Conservation (phyloP, 106 monocot genomes). For the Dioscorea alata region DNA sequence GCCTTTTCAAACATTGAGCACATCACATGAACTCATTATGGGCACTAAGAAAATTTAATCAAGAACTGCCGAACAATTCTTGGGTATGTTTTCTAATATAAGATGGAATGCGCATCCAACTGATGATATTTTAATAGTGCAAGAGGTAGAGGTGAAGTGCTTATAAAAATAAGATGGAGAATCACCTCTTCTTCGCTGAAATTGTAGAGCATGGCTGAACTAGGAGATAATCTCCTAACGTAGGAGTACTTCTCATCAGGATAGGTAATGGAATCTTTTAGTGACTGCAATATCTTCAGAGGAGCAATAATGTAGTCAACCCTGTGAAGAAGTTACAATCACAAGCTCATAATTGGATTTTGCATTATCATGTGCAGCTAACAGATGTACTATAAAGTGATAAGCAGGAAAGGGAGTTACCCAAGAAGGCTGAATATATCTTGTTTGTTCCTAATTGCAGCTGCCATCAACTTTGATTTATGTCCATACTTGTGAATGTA, state of each 20-base stretch:
- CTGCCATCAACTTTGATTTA: slow-evolving; percentile 95
- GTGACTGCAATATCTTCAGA: slow-evolving; percentile 84
- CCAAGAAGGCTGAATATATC: slow-evolving; percentile 89
- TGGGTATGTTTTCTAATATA: too few species aligned
- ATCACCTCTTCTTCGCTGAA: slow-evolving; percentile 78
- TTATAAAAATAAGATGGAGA: too few species aligned
- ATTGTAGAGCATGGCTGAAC: slow-evolving; percentile 42
- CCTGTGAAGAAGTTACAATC: slow-evolving; percentile 17
- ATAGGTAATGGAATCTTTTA: slow-evolving; percentile 65
- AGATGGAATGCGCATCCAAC: too few species aligned
- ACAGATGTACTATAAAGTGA: neutral
- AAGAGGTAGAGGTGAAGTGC: too few species aligned
- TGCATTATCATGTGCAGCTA: neutral
- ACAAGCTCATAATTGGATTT: neutral
- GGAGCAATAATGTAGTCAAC: slow-evolving; percentile 94
- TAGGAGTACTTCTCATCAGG: slow-evolving; percentile 92
- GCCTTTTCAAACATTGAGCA: too few species aligned
- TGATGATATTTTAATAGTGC: too few species aligned
- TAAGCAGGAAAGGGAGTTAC: slow-evolving; percentile 18
- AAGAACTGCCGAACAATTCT: too few species aligned
- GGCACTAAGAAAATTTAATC: too few species aligned
- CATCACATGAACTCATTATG: too few species aligned
- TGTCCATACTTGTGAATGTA: slow-evolving; percentile 91
- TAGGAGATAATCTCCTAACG: slow-evolving; percentile 53
- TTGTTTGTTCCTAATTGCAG: slow-evolving; percentile 97